Conservation (phyloP, 2,329 filamentous ascomycete species). For the Rhinocladiella similis region DNA sequence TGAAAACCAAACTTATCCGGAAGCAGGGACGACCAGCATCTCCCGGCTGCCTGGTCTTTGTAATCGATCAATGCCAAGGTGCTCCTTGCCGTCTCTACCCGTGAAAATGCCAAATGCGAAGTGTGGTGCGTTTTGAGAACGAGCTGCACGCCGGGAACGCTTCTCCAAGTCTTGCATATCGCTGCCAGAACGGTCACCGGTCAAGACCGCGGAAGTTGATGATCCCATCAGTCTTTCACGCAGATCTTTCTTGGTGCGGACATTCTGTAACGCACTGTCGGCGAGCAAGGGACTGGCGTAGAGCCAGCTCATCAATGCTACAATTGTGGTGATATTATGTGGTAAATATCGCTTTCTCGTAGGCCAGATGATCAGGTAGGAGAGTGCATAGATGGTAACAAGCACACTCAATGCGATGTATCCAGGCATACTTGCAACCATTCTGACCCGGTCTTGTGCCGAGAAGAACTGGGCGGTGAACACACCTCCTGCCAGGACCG, state of each 20-base stretch:
- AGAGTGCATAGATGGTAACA: conserved; percentile 68
- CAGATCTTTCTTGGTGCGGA: conserved; percentile 67
- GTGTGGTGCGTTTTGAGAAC: conserved; percentile 32
- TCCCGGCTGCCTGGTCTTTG: conserved; percentile 43
- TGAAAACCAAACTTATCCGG: neutral
- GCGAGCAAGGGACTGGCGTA: conserved; percentile 69
- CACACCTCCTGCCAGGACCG: conserved; percentile 60
- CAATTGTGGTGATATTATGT: conserved; percentile 70
- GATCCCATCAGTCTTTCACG: conserved; percentile 64
- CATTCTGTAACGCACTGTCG: conserved; percentile 71
- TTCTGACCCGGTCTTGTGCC: conserved; percentile 45
- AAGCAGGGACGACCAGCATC: conserved; percentile 43
- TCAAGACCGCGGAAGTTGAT: conserved; percentile 38
- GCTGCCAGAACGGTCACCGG: conserved; percentile 36
- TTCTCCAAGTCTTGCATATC: neutral
- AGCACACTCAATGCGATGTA: conserved; percentile 73
- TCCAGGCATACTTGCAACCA: conserved; percentile 72
- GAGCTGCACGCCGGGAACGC: conserved; percentile 34
- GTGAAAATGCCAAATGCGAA: conserved; percentile 61
- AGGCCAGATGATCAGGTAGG: conserved; percentile 63
- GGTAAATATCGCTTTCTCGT: conserved; percentile 65
- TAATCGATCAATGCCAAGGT: conserved; percentile 60
- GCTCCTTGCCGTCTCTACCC: conserved; percentile 60
- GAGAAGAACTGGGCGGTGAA: conserved; percentile 64
- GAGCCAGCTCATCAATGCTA: conserved; percentile 76